Evolutionary conservation across 495 filamentous ascomycete species (phyloP).

Genomic region (Cercophora sp.): DNA sequence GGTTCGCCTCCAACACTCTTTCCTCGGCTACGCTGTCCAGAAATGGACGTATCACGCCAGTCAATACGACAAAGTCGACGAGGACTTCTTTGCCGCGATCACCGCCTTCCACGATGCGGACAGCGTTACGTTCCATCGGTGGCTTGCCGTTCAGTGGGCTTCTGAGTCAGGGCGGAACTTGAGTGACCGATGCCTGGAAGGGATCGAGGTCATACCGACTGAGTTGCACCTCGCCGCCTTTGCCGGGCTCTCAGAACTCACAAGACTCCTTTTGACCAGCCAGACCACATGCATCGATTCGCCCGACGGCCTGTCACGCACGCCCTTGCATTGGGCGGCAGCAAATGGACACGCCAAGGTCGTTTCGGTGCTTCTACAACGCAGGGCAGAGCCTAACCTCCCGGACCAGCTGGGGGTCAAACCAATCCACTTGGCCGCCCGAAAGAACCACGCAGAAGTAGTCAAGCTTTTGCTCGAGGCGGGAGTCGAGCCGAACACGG

Average conservation of each 20-base stretch:
- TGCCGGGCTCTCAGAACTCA: conserved; percentile 14
- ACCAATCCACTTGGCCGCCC: conserved; percentile 26
- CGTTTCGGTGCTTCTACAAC: conserved; percentile 17
- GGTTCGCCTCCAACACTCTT: conserved; percentile 8
- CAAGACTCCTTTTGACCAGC: neutral
- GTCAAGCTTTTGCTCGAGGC: conserved; percentile 22
- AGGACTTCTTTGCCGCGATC: conserved; percentile 3
- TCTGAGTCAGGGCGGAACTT: too few relatives aligned
- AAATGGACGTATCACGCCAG: conserved; percentile 15
- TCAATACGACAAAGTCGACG: conserved; percentile 5
- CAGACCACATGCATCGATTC: conserved; percentile 7
- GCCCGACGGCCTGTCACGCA: conserved; percentile 8
- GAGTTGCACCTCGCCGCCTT: conserved; percentile 16
- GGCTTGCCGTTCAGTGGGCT: neutral
- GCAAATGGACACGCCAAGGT: conserved; percentile 19
- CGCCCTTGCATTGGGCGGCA: conserved; percentile 24
- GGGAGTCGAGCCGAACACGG: conserved; percentile 25
- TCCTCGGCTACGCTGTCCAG: conserved; percentile 15
- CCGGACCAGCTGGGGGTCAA: conserved; percentile 13
- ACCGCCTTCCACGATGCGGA: neutral
- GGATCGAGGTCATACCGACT: neutral
- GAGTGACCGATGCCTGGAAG: too few relatives aligned
- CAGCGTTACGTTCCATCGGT: neutral
- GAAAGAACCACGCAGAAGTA: conserved; percentile 4
- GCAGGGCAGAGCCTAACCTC: conserved; percentile 14